Base-by-base conservation (phyloP, 1,284 basidiomycete genomes). In the Sanguinoderma infundibulare region DNA sequence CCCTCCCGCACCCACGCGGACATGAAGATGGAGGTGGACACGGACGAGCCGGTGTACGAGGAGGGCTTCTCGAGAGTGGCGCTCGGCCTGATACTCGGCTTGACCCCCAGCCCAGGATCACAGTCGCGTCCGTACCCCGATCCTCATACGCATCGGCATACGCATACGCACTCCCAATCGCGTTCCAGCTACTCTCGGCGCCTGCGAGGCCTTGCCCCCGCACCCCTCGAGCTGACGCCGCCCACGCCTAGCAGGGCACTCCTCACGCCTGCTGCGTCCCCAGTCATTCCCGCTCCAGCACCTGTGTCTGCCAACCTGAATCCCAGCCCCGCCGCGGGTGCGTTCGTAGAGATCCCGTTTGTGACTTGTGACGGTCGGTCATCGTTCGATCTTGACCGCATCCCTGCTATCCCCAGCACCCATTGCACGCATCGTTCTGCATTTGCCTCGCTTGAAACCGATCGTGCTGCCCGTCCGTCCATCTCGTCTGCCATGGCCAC, bases 171-270 rank as follows among this genome's bases (percentile, higher is more conserved):
- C 40, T 55, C 59, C 52, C 59, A 63, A 51, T 61, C 65, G 52
- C 62, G 47, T 39, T 53, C 66, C 53, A 58, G 52, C 47, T 63
- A 63, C 62, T 68, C 67, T 22, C 60, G 51, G 60, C 62, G 67
- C 32, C 60, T 68, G 36, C 67, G 62, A n/a, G 53, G 62, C 59
- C 53, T 68, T 34, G 67, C 67, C 39, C 64, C 67, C 38, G 49
- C 67, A 34, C 62, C 64, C 50, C 62, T 68, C 22, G 58, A 62
- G 53, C 60, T 68, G 49, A 61, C 65, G 22, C 54, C 64, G 52
- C 35, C 60, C 52, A 62, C 61, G 53, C 58, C 61, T 40, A 53
- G 55, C 57, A 35, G 56, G 3, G 49, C 62, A 20, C 55, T 53
- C 53, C 51, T 55, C 42, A 49, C 61, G 9, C 50, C 53, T 36